Conservation (phyloP, 1,139 yeast species). For the Nakaseomyces delphensis region DNA sequence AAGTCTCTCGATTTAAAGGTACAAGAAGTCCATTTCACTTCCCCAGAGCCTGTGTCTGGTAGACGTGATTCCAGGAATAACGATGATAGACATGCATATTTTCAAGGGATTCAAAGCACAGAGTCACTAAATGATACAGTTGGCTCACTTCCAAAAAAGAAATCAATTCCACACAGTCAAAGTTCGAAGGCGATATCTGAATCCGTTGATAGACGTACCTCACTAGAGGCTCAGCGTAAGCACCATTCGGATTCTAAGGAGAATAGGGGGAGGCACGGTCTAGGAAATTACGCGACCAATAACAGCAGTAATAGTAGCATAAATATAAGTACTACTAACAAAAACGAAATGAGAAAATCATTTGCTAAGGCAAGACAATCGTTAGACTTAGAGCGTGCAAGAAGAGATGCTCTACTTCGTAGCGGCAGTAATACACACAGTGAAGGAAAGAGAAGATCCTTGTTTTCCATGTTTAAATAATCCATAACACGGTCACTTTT, state of each 20-base stretch:
- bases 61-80: constrained; percentile 10
- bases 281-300: constrained; percentile 13
- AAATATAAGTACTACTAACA: constrained; percentile 11
- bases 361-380: constrained; percentile 25
- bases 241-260: constrained; percentile 2
- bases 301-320: constrained; percentile 16
- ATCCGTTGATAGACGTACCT: background rate
- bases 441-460: constrained; percentile 22
- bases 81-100: constrained; percentile 6
- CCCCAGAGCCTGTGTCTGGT: constrained; percentile 15
- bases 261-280: constrained; percentile 9
- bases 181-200: constrained; percentile 4
- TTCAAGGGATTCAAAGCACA: background rate
- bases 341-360: constrained; percentile 11
- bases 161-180: constrained; percentile 1
- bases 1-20: constrained; percentile 25
- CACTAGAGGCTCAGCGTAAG: constrained; percentile 1
- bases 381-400: constrained; percentile 23
- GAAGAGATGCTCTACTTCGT: constrained; percentile 18
- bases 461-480: constrained; percentile 20
- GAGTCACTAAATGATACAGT: constrained; percentile 11
- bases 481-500: background rate
- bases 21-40: constrained; percentile 26
- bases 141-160: background rate
- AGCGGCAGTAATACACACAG: constrained; percentile 11